Evolutionary conservation across 1,284 basidiomycete species (phyloP).

Genomic region (Ustilago curta): DNA sequence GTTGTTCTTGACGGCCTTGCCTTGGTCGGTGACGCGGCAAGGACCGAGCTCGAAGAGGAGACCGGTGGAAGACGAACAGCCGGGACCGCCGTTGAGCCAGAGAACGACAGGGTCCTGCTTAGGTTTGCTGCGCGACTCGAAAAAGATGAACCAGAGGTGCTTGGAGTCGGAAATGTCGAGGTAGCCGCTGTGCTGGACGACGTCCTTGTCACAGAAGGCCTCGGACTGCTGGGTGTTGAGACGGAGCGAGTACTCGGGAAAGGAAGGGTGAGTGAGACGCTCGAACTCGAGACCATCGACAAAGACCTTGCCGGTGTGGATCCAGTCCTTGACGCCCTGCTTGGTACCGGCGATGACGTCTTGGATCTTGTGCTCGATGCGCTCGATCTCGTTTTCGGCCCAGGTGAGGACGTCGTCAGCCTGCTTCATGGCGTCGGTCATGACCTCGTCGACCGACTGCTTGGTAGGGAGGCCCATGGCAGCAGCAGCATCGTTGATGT

Average conservation of each 20-base stretch:
- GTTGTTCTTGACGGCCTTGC: conserved; percentile 79
- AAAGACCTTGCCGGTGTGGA: conserved; percentile 70
- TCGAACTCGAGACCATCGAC: conserved; percentile 72
- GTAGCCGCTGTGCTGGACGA: conserved; percentile 85
- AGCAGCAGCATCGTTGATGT: conserved; percentile 31
- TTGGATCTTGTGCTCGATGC: conserved; percentile 49
- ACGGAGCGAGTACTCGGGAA: conserved; percentile 78
- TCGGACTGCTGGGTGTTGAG: conserved; percentile 68
- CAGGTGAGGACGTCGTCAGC: conserved; percentile 39
- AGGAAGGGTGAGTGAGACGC: conserved; percentile 79
- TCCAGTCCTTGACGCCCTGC: conserved; percentile 48
- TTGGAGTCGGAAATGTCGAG: conserved; percentile 86
- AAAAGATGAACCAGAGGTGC: conserved; percentile 90
- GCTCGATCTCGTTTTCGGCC: conserved; percentile 69
- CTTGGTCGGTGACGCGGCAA: conserved; percentile 79
- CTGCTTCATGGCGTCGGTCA: conserved; percentile 64
- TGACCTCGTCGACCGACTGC: conserved; percentile 71
- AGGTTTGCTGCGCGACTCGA: conserved; percentile 81
- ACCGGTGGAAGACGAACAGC: conserved; percentile 69
- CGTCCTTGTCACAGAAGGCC: conserved; percentile 80
- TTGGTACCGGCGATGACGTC: conserved; percentile 34
- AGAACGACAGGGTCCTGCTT: conserved; percentile 82
- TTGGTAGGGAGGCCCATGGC: conserved; percentile 66
- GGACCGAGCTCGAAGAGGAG: conserved; percentile 89
- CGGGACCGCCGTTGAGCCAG: conserved; percentile 90